Base-by-base conservation (phyloP, 768 basidiomycete species). In the Kwoniella newhampshirensis region DNA sequence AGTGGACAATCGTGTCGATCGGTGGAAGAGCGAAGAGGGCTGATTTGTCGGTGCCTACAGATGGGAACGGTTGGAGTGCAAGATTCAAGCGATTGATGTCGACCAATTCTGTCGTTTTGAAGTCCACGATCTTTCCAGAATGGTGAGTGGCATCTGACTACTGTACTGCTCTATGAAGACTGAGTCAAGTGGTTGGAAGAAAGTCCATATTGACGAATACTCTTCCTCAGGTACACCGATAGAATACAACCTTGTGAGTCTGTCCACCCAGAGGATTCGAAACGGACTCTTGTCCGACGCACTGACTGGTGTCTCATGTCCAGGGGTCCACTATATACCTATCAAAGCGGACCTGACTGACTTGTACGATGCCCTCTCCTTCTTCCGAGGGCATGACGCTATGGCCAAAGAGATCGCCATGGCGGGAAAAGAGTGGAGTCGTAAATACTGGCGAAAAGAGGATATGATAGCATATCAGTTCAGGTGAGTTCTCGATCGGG, bases 271-370 rank as follows among this genome's bases (percentile, higher is more conserved):
- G 17, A 7, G 37, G 17, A 23, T 32, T 27, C 27, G 25, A 6
- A 6, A 32, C 13, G 32, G 7, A 45, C 23, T 25, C n/a, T n/a
- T 45, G 40, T 41, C 13, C 32, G 6, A 8, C 15, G 40, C 17
- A 7, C 18, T 44, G 15, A 25, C 42, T 23, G 15, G 40, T 21
- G 17, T 32, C 20, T 9, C 27, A 26, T 6, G 1, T 21, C 21
- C 40, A 62, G 64, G 72, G 72, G 63, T 74, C 9, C 68, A 64
- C 62, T 78, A 78, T 60, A 63, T 78, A 12, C 77, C 77, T 3
- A 63, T 78, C 68, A 79, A 78, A 60, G 63, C 75, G 35, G 77
- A 78, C 60, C 68, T 78, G 45, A 72, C 72, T 3, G 78, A 79
- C 59, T 54, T 79, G 20, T 79, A 79, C 69, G 78, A 79, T 57